Conservation (phyloP, 176 grass and related monocot species). For the Luzula sylvatica region DNA sequence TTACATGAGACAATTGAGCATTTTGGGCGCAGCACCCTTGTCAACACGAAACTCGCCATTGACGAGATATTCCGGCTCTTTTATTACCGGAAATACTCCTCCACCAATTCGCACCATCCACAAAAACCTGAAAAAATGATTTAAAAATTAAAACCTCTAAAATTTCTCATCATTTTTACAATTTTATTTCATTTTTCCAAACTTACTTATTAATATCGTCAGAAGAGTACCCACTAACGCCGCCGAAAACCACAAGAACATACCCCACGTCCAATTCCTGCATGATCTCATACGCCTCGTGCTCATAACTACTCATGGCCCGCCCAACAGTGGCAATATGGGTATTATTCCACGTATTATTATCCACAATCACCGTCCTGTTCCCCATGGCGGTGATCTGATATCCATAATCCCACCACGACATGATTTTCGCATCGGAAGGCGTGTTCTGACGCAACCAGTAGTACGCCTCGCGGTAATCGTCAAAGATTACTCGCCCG, state of each 20-base stretch:
- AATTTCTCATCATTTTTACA: not conserved
- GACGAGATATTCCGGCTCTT: constrained; percentile 98
- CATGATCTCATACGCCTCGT: constrained; percentile 99
- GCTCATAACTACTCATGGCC: constrained; percentile 95
- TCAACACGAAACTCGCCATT: constrained; percentile 96
- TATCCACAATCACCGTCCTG: constrained; percentile 99
- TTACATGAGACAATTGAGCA: constrained; percentile 99
- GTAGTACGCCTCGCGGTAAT: constrained; percentile 96
- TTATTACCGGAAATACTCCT: constrained; percentile 96
- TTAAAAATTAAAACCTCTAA: too few species aligned
- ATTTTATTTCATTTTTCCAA: not conserved
- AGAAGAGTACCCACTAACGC: constrained; percentile 92
- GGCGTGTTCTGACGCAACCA: constrained; percentile 99
- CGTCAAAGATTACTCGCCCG: constrained; percentile 94
- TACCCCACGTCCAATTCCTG: constrained; percentile 90
- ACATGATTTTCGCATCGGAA: constrained; percentile 93
- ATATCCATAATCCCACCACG: constrained; percentile 99
- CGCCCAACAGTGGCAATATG: constrained; percentile 98
- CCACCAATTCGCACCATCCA: constrained; percentile 99
- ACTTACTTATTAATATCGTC: constrained; percentile 98
- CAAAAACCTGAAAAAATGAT: constrained; percentile 74
- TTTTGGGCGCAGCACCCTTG: constrained; percentile 95
- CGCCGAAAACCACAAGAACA: constrained; percentile 97
- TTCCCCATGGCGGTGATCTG: constrained; percentile 99
- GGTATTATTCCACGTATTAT: constrained; percentile 99